A percentile compares a stretch with the other conserved stretches of the same genome.
Conservation (phyloP, 495 filamentous ascomycete species). For the Parathielavia appendiculata region DNA sequence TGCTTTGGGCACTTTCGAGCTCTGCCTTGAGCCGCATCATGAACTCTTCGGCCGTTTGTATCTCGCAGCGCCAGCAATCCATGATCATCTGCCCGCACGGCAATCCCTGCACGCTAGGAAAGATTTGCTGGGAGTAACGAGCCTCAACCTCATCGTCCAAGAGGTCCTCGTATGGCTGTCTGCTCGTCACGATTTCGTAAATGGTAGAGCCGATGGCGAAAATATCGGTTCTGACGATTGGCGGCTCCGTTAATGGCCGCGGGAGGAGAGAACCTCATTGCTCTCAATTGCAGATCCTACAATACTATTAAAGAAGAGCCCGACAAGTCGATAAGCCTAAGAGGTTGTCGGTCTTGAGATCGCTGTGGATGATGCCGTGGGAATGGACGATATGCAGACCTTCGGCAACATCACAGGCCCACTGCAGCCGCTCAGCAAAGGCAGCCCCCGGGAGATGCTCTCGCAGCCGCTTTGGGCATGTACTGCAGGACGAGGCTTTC, state of each 20-base stretch:
- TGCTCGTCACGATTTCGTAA: slow-evolving; percentile 7
- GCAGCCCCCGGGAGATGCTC: background rate
- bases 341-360: slow-evolving; percentile 5
- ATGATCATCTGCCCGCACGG: background rate
- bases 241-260: slow-evolving; percentile 3
- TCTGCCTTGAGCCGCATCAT: slow-evolving; percentile 6
- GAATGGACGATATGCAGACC: slow-evolving; percentile 3
- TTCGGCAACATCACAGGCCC: slow-evolving; percentile 2
- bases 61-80: slow-evolving; percentile 4
- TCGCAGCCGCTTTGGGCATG: slow-evolving; percentile 1
- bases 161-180: slow-evolving; percentile 5
- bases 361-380: slow-evolving; percentile 5
- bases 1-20: background rate
- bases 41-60: slow-evolving; percentile 4
- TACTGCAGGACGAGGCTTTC: slow-evolving; percentile 10
- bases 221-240: slow-evolving; percentile 3
- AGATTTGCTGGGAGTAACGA: slow-evolving; percentile 1
- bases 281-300: slow-evolving; percentile 5
- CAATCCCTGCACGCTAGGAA: background rate
- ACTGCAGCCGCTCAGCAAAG: background rate
- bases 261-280: slow-evolving; percentile 5
- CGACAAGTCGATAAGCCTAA: slow-evolving; percentile 7
- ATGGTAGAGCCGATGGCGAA: slow-evolving; percentile 2
- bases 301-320: slow-evolving; percentile 6
- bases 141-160: slow-evolving; percentile 1